Percentiles rank a stretch among this genome's conserved stretches.
phyloP scores from a whole-genome alignment of 148 eudicot genomes.

The Vaccinium macrocarpon region DNA sequence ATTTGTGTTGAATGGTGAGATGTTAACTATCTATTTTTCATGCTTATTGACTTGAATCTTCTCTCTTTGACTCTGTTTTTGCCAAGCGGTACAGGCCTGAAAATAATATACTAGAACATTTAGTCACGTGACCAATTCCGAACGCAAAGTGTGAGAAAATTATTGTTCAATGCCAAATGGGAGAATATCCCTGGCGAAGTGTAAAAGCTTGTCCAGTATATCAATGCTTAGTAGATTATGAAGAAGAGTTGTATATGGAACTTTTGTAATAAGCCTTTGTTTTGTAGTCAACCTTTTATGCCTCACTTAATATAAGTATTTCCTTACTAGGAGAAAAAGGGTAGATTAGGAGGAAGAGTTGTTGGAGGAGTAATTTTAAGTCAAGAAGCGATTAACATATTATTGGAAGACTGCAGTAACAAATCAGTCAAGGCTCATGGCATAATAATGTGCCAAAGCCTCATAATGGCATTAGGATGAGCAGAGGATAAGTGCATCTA shows the following conservation, averaged over 20 bases:
- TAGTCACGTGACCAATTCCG: background rate
- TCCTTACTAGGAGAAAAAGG: background rate
- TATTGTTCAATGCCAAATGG: background rate
- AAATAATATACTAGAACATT: background rate
- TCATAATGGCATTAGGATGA: background rate
- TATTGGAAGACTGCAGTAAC: background rate
- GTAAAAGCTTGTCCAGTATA: background rate
- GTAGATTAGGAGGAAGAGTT: background rate
- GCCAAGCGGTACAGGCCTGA: background rate
- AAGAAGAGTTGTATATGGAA: background rate
- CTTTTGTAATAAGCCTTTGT: background rate
- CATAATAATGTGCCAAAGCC: background rate
- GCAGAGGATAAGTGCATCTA: background rate
- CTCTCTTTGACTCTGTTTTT: background rate
- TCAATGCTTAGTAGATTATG: background rate
- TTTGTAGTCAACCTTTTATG: background rate
- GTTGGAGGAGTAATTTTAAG: background rate
- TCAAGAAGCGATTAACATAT: background rate
- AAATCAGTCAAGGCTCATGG: constrained; percentile 11
- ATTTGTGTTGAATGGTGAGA: background rate
- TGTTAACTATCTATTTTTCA: background rate
- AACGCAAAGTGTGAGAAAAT: background rate
- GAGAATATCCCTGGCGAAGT: background rate
- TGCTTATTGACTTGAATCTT: background rate
- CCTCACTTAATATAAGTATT: background rate